A percentile compares a stretch with the other conserved stretches of the same genome.
phyloP scores from a whole-genome alignment of 2,329 filamentous ascomycete species.

The Penicillium glabrum region DNA sequence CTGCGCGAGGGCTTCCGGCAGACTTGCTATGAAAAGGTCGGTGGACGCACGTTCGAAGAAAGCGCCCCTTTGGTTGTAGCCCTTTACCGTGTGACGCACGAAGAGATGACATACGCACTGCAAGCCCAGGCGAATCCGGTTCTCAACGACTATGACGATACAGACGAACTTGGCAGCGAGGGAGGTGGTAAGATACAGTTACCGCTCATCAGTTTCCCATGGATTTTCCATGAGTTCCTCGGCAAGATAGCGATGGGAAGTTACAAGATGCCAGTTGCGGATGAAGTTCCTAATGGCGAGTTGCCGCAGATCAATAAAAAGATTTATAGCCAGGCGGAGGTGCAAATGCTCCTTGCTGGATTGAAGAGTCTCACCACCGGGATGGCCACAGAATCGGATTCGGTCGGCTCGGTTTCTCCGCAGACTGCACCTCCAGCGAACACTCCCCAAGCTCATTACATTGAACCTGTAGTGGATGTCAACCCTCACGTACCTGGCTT shows the following conservation, averaged over 20 bases:
- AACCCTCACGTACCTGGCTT: background rate
- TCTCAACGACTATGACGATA: conserved; percentile 7
- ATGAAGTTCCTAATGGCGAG: background rate
- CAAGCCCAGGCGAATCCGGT: background rate
- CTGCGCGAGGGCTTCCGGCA: conserved; percentile 70
- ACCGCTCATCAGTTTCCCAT: conserved; percentile 91
- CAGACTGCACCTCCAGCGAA: background rate
- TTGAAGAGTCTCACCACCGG: background rate
- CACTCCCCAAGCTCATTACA: background rate
- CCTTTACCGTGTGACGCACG: conserved; percentile 81
- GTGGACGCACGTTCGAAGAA: conserved; percentile 56
- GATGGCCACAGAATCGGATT: background rate
- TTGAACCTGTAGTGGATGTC: background rate
- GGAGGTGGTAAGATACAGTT: conserved; percentile 45
- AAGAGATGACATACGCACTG: conserved; percentile 54
- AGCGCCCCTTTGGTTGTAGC: conserved; percentile 76
- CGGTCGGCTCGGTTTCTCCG: background rate
- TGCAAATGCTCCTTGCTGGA: background rate
- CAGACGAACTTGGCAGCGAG: conserved; percentile 6
- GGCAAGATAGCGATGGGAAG: conserved; percentile 63
- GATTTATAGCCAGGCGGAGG: background rate
- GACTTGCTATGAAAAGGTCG: conserved; percentile 65
- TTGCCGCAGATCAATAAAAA: background rate
- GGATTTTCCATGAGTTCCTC: conserved; percentile 77
- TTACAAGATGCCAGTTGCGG: conserved; percentile 18